A percentile compares a stretch with the other conserved stretches of the same genome.
Conservation (phyloP, 768 basidiomycete genomes). For the Boletus speciosus region DNA sequence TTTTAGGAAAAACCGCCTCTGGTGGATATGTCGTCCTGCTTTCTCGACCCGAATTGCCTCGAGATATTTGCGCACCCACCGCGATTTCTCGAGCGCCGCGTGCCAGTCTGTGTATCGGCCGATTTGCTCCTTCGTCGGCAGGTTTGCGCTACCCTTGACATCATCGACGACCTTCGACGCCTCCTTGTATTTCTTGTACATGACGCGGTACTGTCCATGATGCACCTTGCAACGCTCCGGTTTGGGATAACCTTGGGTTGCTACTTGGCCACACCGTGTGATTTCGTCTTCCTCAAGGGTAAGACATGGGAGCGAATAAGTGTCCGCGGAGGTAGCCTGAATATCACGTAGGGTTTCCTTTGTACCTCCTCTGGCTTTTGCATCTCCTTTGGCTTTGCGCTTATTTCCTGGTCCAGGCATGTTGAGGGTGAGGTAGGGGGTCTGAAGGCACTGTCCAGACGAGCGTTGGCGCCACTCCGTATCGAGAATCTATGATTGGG, state of each 20-base stretch:
- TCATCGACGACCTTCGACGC: conserved; percentile 27
- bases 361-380: background rate
- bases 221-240: conserved; percentile 23
- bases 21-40: conserved; percentile 30
- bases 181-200: conserved; percentile 27
- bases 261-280: conserved; percentile 20
- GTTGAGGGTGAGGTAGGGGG: background rate
- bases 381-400: background rate
- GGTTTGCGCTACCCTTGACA: background rate
- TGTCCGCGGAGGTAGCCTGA: background rate
- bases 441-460: background rate
- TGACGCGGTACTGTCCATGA: conserved; percentile 22
- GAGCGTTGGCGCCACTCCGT: background rate
- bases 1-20: conserved; percentile 32
- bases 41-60: conserved; percentile 33
- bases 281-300: conserved; percentile 26
- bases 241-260: conserved; percentile 19
- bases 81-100: conserved; percentile 16
- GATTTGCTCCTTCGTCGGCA: conserved; percentile 22
- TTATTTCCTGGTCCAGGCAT: conserved; percentile 14
- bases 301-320: conserved; percentile 4
- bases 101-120: conserved; percentile 9
- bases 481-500: background rate
- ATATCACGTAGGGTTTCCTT: background rate
- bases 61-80: conserved; percentile 26